Base-by-base conservation (phyloP, 495 filamentous ascomycete genomes). In the Aspergillus wentii region DNA sequence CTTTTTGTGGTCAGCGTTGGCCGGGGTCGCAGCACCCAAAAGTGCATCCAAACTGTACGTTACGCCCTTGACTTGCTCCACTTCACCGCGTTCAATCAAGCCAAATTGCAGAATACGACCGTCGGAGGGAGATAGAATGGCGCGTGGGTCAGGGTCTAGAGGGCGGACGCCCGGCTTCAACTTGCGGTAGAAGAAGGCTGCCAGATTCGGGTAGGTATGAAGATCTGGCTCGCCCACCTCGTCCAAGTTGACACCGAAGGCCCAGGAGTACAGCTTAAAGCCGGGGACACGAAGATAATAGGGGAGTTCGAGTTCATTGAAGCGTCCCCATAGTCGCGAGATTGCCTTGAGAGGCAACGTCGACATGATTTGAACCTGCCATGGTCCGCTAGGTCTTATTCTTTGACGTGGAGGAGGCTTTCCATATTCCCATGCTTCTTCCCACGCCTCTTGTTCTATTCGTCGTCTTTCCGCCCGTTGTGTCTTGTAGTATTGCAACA, bases 41-140 rank as follows among this genome's bases (percentile, higher is more conserved):
- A 99, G 73, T 1, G 91, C 88, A 56, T 97, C 92, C 31, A 99
- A 73, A 41, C 85, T 92, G 61, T 99, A 99, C 3, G 89, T 97
- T 74, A 97, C 91, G 30, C 92, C 92, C 60, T 99, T 99, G 26
- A 97, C 91, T 59, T 97, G 92, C 60, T 97, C 92, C n/a, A 99
- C 90, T 48, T 95, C 85, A 19, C 90, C 91, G 33, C 85, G 76
- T 46, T 92, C 83, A 39, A 99, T 95, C 46, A 76, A 82, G 3
- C 92, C 92, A 50, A 88, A 97, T 53, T 97, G 92, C 11, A 99
- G 70, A 18, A 99, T 72, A 33, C 82, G 79, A 7, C 92, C 94
- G 60, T 99, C 92, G 10, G 94, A 76, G 9, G 92, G 92, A 0
- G 88, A 86, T 2, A 97, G 60, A 8, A 98, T 68, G 2, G 86